Evolutionary conservation across 345 rosid genomes (phyloP).

Genomic region (Salix suchowensis): DNA sequence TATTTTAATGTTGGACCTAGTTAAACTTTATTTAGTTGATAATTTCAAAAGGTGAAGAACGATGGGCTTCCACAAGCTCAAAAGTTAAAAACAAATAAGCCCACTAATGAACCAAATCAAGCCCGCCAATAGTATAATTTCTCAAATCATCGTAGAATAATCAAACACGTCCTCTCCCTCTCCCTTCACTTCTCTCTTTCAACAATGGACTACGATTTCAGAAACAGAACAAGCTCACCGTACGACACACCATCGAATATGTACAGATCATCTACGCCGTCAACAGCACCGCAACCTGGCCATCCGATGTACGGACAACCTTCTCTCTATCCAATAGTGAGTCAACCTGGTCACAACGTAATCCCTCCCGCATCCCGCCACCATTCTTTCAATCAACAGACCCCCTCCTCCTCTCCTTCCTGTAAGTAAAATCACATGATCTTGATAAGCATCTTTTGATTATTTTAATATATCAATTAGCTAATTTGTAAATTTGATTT

Average conservation of each 20-base stretch:
- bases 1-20: too few relatives aligned
- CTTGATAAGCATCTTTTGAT: background rate
- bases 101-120: too few relatives aligned
- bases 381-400: conserved; percentile 34
- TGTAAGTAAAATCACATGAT: conserved; percentile 27
- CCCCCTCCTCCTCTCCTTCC: conserved; percentile 41
- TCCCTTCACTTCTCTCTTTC: background rate
- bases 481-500: background rate
- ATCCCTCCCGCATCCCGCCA: conserved; percentile 42
- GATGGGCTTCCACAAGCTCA: too few relatives aligned
- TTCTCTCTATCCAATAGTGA: conserved; percentile 61
- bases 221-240: conserved; percentile 43
- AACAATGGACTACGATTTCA: conserved; percentile 49
- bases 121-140: too few relatives aligned
- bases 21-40: background rate
- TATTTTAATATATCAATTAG: background rate
- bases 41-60: too few relatives aligned
- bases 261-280: conserved; percentile 37
- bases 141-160: background rate
- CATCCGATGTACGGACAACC: conserved; percentile 47
- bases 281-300: conserved; percentile 35
- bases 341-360: conserved; percentile 41
- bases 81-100: too few relatives aligned
- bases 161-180: background rate
- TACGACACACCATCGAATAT: conserved; percentile 33